phyloP scores from a whole-genome alignment of 371 early-diverging fungal species.

The Capillidium rhysosporum region DNA sequence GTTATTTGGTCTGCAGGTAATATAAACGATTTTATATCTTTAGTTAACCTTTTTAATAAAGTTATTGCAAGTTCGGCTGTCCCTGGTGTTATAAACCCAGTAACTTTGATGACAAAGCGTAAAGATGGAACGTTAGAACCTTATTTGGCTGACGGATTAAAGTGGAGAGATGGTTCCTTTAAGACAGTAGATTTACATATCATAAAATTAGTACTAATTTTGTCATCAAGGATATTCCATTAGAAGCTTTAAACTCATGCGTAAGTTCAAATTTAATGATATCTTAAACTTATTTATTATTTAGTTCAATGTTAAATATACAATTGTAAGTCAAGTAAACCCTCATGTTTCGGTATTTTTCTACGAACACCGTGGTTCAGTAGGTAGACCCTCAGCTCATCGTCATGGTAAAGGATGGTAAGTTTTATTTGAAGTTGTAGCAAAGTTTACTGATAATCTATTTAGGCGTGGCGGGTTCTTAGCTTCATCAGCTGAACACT shows the following conservation, averaged over 20 bases:
- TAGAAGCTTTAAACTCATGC: constrained; percentile 4
- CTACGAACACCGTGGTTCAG: constrained; percentile 47
- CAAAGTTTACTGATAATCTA: neutral
- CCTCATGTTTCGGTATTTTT: constrained; percentile 78
- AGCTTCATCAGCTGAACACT: constrained; percentile 50
- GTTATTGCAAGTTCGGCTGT: constrained; percentile 53
- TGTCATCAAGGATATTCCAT: constrained; percentile 4
- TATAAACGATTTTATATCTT: neutral
- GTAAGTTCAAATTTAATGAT: neutral
- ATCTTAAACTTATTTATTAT: constrained; percentile 29
- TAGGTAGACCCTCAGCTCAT: constrained; percentile 47
- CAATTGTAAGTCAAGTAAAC: constrained; percentile 72
- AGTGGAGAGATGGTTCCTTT: constrained; percentile 77
- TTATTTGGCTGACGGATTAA: constrained; percentile 45
- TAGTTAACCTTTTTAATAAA: constrained; percentile 1
- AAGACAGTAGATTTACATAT: constrained; percentile 22
- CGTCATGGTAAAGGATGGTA: constrained; percentile 32
- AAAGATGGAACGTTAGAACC: constrained; percentile 40
- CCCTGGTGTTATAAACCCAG: constrained; percentile 61
- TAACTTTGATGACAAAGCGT: constrained; percentile 56
- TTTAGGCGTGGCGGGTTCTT: constrained; percentile 74
- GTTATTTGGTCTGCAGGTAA: constrained; percentile 60
- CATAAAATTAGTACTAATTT: neutral
- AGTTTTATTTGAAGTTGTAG: neutral
- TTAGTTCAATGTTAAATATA: constrained; percentile 69